Conservation (phyloP, 805 yeast species). For the Teunomyces panamensis region DNA sequence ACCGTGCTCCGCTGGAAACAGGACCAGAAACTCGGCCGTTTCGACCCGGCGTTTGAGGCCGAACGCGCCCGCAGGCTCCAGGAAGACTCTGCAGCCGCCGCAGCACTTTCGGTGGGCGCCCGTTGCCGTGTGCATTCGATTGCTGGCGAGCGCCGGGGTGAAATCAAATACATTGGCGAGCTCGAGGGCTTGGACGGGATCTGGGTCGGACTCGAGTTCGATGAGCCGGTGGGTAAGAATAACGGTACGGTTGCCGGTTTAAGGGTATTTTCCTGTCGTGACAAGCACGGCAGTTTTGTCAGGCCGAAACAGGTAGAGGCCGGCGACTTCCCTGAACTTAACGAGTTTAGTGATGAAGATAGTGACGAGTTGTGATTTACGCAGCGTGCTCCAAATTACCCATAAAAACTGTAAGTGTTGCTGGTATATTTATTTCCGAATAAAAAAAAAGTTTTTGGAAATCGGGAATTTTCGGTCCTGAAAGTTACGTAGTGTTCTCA, state of each 20-base stretch:
- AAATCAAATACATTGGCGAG: conserved; percentile 66
- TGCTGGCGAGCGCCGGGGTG: conserved; percentile 61
- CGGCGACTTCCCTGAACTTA: conserved; percentile 60
- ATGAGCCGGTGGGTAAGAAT: conserved; percentile 84
- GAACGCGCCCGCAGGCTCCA: conserved; percentile 26
- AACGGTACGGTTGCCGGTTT: conserved; percentile 69
- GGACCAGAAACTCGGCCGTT: conserved; percentile 66
- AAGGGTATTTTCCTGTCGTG: conserved; percentile 54
- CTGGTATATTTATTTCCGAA: too few species aligned
- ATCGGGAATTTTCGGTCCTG: too few species aligned
- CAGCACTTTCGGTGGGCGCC: conserved; percentile 42
- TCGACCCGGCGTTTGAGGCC: conserved; percentile 49
- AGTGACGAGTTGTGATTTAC: too few species aligned
- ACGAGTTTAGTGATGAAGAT: conserved; percentile 36
- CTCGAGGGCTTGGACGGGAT: conserved; percentile 54
- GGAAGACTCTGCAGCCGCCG: conserved; percentile 25
- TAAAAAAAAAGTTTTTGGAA: too few species aligned
- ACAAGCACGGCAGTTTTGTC: conserved; percentile 74
- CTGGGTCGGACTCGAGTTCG: conserved; percentile 87
- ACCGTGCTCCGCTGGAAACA: conserved; percentile 79
- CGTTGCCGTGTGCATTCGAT: conserved; percentile 51
- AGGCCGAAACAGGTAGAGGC: conserved; percentile 65
- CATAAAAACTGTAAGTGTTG: too few species aligned
- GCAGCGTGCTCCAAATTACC: too few species aligned
- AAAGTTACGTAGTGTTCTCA: not conserved